Base-by-base conservation (phyloP, 352 stramenopile species). In the Blastocystis sp. region DNA sequence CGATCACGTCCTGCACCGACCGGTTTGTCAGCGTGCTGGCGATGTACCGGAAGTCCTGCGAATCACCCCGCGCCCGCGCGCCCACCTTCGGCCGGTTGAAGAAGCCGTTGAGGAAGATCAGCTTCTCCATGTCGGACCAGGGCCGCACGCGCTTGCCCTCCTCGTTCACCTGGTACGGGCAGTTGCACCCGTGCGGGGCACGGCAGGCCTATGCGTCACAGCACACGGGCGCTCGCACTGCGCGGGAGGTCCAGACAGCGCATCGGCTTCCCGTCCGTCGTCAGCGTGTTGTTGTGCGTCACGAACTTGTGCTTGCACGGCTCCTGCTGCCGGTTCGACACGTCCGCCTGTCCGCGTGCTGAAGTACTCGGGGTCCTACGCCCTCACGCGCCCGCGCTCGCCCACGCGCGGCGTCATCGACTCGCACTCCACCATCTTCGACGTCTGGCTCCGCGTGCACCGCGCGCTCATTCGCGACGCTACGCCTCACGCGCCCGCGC, bases 81-180 rank as follows among this genome's bases (percentile, higher is more conserved):
- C 9, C 38, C 23, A 81, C 71, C 45, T 81, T 81, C 38, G 71
- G 71, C 38, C 71, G 71, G 52, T 81, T 81, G 45, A 81, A 81
- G 48, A 81, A 81, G 17, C 71, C 71, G 60, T 81, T 81, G 48
- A 81, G 28, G n/a, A 81, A 81, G 56, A 81, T 81, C 21, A 81
- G 66, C 45, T 81, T 81, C 59, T 81, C 71, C 71, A 81, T 81
- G 60, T 81, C 71, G 53, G 40, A 66, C 71, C 71, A 81, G 21
- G 71, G 71, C 17, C 71, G 71, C 17, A n/a, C n/a, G 23, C 53
- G 53, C n/a, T 81, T 81, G 17, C 71, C 52, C 53, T 52, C 40
- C n/a, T 81, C 71, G 40, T 65, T 65, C 38, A 81, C 43, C 23
- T 64, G n/a, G 28, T 53, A 60, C 38, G 71, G 71, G 66, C 71